Evolutionary conservation across 768 basidiomycete species (phyloP).

Genomic region (Collybia nuda): DNA sequence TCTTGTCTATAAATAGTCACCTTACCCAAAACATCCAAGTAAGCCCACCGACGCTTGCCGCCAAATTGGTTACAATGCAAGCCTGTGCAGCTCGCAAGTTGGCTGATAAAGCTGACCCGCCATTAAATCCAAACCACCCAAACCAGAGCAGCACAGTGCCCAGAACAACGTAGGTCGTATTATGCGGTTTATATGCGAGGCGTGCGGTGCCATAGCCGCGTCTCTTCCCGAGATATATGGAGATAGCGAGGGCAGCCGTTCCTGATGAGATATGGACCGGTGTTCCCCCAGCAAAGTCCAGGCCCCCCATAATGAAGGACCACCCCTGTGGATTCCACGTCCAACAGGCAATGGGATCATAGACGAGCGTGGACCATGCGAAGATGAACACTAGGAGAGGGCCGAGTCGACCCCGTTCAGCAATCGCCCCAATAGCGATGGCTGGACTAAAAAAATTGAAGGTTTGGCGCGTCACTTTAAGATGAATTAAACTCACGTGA

Average conservation of each 20-base stretch:
- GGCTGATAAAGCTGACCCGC: conserved; percentile 86
- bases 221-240: conserved; percentile 87
- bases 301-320: conserved; percentile 78
- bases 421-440: conserved; percentile 89
- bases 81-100: conserved; percentile 87
- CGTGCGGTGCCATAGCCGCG: conserved; percentile 89
- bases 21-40: conserved; percentile 90
- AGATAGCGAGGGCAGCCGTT: conserved; percentile 87
- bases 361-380: conserved; percentile 84
- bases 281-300: conserved; percentile 94
- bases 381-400: conserved; percentile 91
- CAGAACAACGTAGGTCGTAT: conserved; percentile 89
- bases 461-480: conserved; percentile 16
- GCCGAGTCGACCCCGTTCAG: conserved; percentile 83
- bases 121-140: conserved; percentile 96
- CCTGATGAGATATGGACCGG: conserved; percentile 97
- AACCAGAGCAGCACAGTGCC: conserved; percentile 95
- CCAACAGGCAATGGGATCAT: conserved; percentile 96
- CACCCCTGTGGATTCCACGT: conserved; percentile 85
- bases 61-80: conserved; percentile 91
- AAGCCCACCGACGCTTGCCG: conserved; percentile 83
- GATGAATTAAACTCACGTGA: conserved; percentile 54
- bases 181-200: conserved; percentile 91
- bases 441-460: conserved; percentile 55
- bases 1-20: background rate